phyloP scores from a whole-genome alignment of 257 asterid genomes.

The Cinchona pubescens region DNA sequence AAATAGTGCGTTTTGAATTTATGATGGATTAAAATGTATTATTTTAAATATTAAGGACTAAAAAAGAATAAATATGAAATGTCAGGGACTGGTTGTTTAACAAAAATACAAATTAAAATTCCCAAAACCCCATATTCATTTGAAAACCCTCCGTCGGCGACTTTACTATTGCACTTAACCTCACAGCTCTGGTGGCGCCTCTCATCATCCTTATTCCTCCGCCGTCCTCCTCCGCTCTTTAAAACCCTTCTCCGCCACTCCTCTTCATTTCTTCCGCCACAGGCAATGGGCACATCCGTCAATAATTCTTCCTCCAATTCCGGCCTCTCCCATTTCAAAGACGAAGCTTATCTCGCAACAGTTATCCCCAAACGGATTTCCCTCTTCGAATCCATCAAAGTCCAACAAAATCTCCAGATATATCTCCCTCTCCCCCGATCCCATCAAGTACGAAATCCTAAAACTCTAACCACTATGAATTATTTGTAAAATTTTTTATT shows the following conservation, averaged over 20 bases:
- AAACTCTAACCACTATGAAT: background rate
- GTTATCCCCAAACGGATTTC: conserved; percentile 66
- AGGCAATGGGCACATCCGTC: conserved; percentile 48
- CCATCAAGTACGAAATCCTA: conserved; percentile 40
- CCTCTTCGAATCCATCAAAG: conserved; percentile 49
- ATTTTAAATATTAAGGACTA: no score
- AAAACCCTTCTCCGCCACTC: conserved; percentile 11
- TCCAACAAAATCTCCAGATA: conserved; percentile 49
- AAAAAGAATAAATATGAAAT: no score
- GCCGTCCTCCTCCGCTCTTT: conserved; percentile 29
- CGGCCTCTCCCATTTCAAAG: conserved; percentile 34
- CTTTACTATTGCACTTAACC: conserved; percentile 22
- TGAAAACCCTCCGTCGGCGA: conserved; percentile 10
- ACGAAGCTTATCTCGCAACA: conserved; percentile 60
- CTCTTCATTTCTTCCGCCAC: conserved; percentile 17
- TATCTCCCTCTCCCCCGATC: conserved; percentile 57
- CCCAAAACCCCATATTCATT: background rate
- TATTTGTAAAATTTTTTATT: background rate
- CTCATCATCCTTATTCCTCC: conserved; percentile 27
- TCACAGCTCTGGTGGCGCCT: conserved; percentile 27
- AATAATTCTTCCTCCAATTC: conserved; percentile 34
- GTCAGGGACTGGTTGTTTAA: no score
- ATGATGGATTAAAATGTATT: no score
- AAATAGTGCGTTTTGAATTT: no score
- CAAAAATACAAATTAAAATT: no score